phyloP scores from a whole-genome alignment of 768 basidiomycete genomes.

The Auriculariales sp. region DNA sequence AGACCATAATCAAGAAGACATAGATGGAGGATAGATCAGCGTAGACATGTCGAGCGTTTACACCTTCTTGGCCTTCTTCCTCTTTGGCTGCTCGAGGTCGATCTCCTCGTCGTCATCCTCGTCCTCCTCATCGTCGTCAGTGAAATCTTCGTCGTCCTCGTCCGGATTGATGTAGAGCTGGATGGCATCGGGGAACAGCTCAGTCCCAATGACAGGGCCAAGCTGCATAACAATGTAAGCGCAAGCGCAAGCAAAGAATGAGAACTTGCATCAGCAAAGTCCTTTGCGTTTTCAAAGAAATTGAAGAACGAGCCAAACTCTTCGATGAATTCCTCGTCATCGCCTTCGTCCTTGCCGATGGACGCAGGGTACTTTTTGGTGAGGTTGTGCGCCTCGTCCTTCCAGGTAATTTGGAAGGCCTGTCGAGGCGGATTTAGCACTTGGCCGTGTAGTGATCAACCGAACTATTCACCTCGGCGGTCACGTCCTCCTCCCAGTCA shows the following conservation, averaged over 20 bases:
- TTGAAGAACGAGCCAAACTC: constrained; percentile 83
- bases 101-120: constrained; percentile 60
- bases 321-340: constrained; percentile 43
- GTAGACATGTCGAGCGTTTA: constrained; percentile 15
- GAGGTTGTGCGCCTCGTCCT: constrained; percentile 58
- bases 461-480: constrained; percentile 41
- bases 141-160: constrained; percentile 49
- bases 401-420: constrained; percentile 67
- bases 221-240: constrained; percentile 30
- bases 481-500: constrained; percentile 62
- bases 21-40: not conserved
- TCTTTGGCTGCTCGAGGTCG: constrained; percentile 70
- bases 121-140: constrained; percentile 54
- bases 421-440: constrained; percentile 13
- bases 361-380: constrained; percentile 60
- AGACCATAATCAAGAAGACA: not conserved
- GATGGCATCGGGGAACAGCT: constrained; percentile 68
- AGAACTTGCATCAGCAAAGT: constrained; percentile 50
- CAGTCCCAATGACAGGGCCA: constrained; percentile 56
- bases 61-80: constrained; percentile 55
- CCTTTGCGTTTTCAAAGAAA: constrained; percentile 55
- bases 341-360: constrained; percentile 38
- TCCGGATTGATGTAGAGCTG: constrained; percentile 71
- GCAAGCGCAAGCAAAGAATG: not conserved
- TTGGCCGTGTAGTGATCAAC: too few relatives aligned